Conservation (phyloP, 1,284 basidiomycete species). For the Salmacisia buchloeana region DNA sequence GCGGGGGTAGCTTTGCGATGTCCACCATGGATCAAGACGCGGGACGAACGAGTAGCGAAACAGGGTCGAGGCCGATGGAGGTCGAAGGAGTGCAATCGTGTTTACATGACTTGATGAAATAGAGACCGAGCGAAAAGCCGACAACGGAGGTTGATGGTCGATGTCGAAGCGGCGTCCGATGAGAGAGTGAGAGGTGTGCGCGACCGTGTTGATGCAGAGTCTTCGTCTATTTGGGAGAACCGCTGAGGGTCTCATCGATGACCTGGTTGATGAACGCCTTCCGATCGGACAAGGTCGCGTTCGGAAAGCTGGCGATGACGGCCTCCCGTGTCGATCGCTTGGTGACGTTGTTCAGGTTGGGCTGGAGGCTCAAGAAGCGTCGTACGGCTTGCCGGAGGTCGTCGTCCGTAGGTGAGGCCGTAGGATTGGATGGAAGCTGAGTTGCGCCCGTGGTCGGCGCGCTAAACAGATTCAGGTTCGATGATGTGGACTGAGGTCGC, state of each 20-base stretch:
- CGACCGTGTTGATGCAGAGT: no score
- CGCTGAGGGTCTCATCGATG: slow-evolving; percentile 40
- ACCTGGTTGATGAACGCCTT: slow-evolving; percentile 44
- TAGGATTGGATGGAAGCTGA: slow-evolving; percentile 24
- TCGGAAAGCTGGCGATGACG: slow-evolving; percentile 40
- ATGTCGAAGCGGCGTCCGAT: no score
- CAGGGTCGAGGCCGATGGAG: no score
- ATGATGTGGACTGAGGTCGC: neutral
- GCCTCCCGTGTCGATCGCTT: slow-evolving; percentile 46
- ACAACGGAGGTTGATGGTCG: no score
- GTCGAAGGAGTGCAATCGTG: no score
- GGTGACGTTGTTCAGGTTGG: slow-evolving; percentile 45
- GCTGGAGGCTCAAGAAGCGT: slow-evolving; percentile 41
- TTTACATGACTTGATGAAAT: no score
- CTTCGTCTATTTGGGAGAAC: neutral
- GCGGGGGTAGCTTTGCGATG: no score
- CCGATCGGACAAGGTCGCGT: slow-evolving; percentile 29
- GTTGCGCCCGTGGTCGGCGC: neutral
- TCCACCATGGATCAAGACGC: no score
- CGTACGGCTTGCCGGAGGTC: slow-evolving; percentile 38
- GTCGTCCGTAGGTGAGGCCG: slow-evolving; percentile 26
- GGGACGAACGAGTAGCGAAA: no score
- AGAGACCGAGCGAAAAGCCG: no score
- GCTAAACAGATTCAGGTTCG: neutral
- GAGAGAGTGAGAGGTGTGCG: no score